phyloP scores from a whole-genome alignment of 1,284 basidiomycete species.

The Ustilago cynodontis region DNA sequence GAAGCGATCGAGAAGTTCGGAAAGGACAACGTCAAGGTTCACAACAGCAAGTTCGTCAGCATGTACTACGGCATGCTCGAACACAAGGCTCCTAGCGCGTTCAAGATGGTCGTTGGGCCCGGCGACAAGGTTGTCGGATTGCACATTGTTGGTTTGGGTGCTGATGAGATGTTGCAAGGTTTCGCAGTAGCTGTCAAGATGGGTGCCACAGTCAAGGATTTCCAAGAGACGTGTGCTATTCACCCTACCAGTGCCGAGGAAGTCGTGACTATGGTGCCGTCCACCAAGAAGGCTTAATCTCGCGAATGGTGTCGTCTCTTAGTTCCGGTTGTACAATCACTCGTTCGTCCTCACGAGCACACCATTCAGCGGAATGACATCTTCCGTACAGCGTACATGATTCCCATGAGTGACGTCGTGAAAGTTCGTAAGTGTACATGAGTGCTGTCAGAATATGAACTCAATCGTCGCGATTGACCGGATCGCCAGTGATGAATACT shows the following conservation, averaged over 20 bases:
- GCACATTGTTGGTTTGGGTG: conserved; percentile 85
- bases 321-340: background rate
- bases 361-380: too few species aligned
- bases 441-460: background rate
- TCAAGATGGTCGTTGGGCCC: conserved; percentile 89
- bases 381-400: background rate
- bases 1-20: conserved; percentile 89
- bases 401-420: background rate
- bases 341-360: background rate
- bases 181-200: conserved; percentile 96
- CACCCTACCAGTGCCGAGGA: conserved; percentile 68
- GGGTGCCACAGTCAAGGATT: conserved; percentile 75
- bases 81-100: conserved; percentile 78
- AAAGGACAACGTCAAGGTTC: conserved; percentile 86
- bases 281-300: conserved; percentile 38
- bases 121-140: conserved; percentile 95
- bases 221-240: conserved; percentile 69
- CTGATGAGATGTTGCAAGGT: conserved; percentile 92
- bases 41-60: conserved; percentile 74
- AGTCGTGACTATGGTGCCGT: conserved; percentile 54
- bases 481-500: conserved; percentile 53
- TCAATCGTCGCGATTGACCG: conserved; percentile 33
- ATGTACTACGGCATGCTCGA: conserved; percentile 70
- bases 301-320: background rate
- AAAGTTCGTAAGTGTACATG: background rate